Base-by-base conservation (phyloP, 2,329 filamentous ascomycete species). In the Phaeoacremonium minimum region DNA sequence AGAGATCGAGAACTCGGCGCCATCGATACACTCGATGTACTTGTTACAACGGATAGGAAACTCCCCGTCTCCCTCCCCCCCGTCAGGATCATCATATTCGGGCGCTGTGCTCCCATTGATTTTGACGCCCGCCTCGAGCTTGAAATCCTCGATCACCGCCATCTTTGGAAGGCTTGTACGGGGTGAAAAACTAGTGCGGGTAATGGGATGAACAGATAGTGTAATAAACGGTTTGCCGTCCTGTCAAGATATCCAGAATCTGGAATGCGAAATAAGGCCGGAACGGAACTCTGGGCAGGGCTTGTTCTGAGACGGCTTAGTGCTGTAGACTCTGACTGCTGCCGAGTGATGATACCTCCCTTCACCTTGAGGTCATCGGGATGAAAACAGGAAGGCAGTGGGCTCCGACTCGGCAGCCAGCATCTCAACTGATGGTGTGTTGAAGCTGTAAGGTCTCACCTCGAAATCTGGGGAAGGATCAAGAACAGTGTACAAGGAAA, bases 41-140 rank as follows among this genome's bases (percentile, higher is more conserved):
- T 15, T 14, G 7, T 22, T 16, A 6, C 8, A 20, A 45, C 11
- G 13, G 36, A 29, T 28, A 46, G 44, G 16, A 19, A 37, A 14
- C 28, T 16, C 6, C n/a, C 29, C 8, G 4, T 12, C 13, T 31
- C 28, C 37, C 12, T 22, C 15, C 11, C 37, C 29, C 8, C 33
- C 36, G 20, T 56, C 28, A 4, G 48, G 49, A 15, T 53, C 49
- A 2, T 51, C 48, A 15, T 52, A 44, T 34, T 58, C 55, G 4
- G n/a, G 19, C 15, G 46, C 41, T 6, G 46, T 33, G 8, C n/a
- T 37, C 17, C 33, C 41, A 13, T 44, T 30, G 18, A 50, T 44
- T 15, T 40, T 32, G 20, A 59, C 44, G 8, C 42, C 35, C 29
- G 50, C 53, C 30, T 46, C 15, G 4, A 33, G 14, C 4, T 30